Evolutionary conservation across 169 alveolate species (phyloP), one percentile per base, ranked within the genome.

Genomic region (Cryptosporidium parvum): DNA sequence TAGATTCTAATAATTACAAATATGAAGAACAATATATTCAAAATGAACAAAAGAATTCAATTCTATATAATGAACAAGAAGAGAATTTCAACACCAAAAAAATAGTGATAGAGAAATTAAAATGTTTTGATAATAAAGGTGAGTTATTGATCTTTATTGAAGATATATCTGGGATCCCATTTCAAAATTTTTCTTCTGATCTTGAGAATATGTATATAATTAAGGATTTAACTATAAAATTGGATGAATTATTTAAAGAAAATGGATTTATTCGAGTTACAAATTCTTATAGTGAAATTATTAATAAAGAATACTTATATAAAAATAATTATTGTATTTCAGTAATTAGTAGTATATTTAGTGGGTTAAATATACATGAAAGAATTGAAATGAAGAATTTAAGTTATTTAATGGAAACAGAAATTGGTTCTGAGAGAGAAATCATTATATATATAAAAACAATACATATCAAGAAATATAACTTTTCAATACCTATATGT

Each of bases 401-500:
- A 67, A 52, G 44, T 29, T 26, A 26, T 29, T 31, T 71, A 26
- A 10, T 29, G 45, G 67, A 71, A 51, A 21, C 48, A n/a, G 69
- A 29, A 14, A 23, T 18, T 4, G 33, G 56, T 0, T 0, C n/a
- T 35, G 86, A 73, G 37, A 23, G 33, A 18, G 86, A 73, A 23
- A 62, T 52, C 18, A 12, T 29, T 9, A 53, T 73, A 18, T 73
- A 73, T 35, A 29, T 73, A 8, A 73, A 73, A 14, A 73, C 70
- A 12, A 37, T 73, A 18, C 10, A 73, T 5, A 73, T 73, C 6
- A 29, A 26, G 10, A 44, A 58, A 29, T 21, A 73, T 58, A 31
- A 26, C 37, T 35, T 73, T 37, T 53, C 86, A 58, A 35, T 73
- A 29, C 86, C 86, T 26, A n/a, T 73, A 7, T 73, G 86, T n/a